A percentile compares a stretch with the other conserved stretches of the same genome.
Conservation (phyloP, 129 eudicot species). For the Escallonia rubra region DNA sequence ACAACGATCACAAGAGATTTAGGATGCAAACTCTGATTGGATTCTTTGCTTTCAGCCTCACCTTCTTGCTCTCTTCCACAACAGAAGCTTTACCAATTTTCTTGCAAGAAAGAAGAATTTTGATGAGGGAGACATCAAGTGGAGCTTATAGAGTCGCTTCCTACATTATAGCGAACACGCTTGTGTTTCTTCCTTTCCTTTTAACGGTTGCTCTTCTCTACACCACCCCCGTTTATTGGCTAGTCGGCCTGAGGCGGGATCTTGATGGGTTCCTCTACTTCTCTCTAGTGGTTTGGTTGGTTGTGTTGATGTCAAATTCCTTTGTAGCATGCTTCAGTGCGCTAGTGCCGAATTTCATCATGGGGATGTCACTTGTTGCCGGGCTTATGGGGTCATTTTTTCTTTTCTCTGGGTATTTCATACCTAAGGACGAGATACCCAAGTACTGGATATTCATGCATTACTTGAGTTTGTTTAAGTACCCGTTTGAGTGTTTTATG, state of each 20-base stretch:
- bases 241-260: conserved; percentile 53
- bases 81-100: conserved; percentile 78
- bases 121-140: conserved; percentile 53
- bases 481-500: conserved; percentile 69
- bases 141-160: conserved; percentile 69
- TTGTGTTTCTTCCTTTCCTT: conserved; percentile 66
- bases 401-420: conserved; percentile 77
- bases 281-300: conserved; percentile 68
- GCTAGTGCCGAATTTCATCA: conserved; percentile 57
- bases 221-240: conserved; percentile 55
- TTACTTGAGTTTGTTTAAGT: conserved; percentile 65
- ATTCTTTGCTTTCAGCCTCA: conserved; percentile 67
- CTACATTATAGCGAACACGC: conserved; percentile 44
- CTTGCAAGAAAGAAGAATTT: conserved; percentile 57
- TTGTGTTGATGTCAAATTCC: conserved; percentile 58
- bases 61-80: conserved; percentile 61
- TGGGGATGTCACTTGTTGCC: conserved; percentile 51
- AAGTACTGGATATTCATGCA: conserved; percentile 66
- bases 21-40: conserved; percentile 54
- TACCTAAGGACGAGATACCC: conserved; percentile 53
- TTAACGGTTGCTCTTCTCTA: conserved; percentile 45
- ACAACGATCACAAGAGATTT: conserved; percentile 13
- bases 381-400: conserved; percentile 73
- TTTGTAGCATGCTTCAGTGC: conserved; percentile 57
- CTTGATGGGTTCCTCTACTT: conserved; percentile 57